Evolutionary conservation across 805 yeast genomes (phyloP).

Genomic region (Tetrapisispora pingtungensis): DNA sequence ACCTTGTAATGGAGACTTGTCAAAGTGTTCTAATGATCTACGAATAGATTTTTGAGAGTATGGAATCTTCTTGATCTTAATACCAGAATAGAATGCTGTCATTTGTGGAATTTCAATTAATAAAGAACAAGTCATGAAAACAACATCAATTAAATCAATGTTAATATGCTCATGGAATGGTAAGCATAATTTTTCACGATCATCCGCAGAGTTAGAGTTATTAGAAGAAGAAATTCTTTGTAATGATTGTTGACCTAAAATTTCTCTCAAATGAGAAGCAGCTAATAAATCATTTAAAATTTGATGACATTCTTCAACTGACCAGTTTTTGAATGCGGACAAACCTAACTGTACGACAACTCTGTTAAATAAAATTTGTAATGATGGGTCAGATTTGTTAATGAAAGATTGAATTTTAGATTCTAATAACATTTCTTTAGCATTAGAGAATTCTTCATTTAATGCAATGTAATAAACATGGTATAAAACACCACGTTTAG

Average conservation of each 20-base stretch:
- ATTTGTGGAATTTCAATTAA: conserved; percentile 86
- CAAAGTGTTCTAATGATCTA: conserved; percentile 83
- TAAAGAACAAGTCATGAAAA: conserved; percentile 80
- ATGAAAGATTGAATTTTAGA: conserved; percentile 79
- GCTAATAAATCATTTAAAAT: conserved; percentile 79
- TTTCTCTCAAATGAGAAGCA: conserved; percentile 77
- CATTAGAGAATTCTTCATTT: conserved; percentile 70
- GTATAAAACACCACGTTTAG: conserved; percentile 74
- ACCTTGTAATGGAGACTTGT: conserved; percentile 89
- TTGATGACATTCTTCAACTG: conserved; percentile 78
- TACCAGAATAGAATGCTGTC: conserved; percentile 55
- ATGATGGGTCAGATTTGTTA: conserved; percentile 70
- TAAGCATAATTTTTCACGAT: conserved; percentile 55
- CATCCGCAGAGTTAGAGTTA: conserved; percentile 23
- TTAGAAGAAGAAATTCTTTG: conserved; percentile 52
- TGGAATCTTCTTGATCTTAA: conserved; percentile 50
- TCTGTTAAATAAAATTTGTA: conserved; percentile 91
- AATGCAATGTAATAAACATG: conserved; percentile 88
- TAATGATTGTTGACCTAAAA: conserved; percentile 79
- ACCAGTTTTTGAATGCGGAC: conserved; percentile 87
- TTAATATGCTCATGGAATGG: conserved; percentile 99
- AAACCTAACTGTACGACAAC: conserved; percentile 92
- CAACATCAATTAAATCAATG: conserved; percentile 88
- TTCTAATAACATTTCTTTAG: conserved; percentile 78
- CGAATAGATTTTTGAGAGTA: conserved; percentile 72